A percentile compares a stretch with the other conserved stretches of the same genome.
phyloP scores from a whole-genome alignment of 176 grass and related monocot species.

The Elymus sibiricus region DNA sequence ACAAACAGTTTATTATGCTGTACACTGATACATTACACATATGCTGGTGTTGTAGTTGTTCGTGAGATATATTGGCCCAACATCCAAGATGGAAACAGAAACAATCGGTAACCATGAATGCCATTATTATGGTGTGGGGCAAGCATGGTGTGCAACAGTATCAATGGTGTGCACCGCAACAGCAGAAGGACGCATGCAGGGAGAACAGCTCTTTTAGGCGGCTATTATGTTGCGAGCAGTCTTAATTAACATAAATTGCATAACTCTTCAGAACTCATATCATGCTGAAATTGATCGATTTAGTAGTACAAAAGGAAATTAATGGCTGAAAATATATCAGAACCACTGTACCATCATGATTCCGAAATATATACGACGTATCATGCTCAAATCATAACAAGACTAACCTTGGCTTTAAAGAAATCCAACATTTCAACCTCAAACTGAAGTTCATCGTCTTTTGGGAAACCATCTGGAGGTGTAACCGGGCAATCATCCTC shows the following conservation, averaged over 20 bases:
- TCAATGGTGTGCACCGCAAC: neutral
- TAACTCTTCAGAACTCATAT: neutral
- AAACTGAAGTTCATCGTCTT: constrained; percentile 93
- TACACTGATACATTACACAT: neutral
- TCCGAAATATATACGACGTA: neutral
- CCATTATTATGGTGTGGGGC: neutral
- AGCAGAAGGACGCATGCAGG: neutral
- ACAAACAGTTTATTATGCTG: constrained; percentile 17
- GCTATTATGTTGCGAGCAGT: neutral
- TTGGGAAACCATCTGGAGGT: constrained; percentile 73
- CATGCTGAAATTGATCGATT: neutral
- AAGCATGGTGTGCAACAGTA: neutral
- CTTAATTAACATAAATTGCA: constrained; percentile 3
- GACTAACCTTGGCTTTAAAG: constrained; percentile 83
- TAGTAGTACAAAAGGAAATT: neutral
- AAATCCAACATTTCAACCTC: constrained; percentile 95
- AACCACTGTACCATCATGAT: constrained; percentile 1
- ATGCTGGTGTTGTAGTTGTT: neutral
- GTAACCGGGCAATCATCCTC: constrained; percentile 90
- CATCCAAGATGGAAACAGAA: neutral
- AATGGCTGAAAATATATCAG: neutral
- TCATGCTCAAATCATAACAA: constrained; percentile 16
- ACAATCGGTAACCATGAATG: neutral
- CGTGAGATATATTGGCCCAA: neutral
- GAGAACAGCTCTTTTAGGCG: neutral